A percentile compares a stretch with the other conserved stretches of the same genome.
Evolutionary conservation across 2,329 filamentous ascomycete genomes (phyloP).

Genomic region (Fusarium gaditjirri): DNA sequence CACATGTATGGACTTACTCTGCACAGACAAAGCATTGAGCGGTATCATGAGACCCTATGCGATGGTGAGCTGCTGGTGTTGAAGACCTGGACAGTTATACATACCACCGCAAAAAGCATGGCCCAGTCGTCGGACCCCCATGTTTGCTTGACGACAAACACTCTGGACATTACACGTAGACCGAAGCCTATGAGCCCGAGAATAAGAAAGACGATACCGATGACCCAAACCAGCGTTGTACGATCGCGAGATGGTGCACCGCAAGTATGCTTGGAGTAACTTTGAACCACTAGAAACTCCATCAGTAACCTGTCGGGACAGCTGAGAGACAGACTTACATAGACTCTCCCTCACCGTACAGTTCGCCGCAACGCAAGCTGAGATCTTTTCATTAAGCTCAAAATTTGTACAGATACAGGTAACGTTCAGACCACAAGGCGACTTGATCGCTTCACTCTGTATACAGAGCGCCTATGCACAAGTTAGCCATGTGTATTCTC

Average conservation of each 20-base stretch:
- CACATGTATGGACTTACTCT: background rate
- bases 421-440: conserved; percentile 8
- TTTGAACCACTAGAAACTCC: background rate
- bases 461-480: background rate
- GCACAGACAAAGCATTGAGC: conserved; percentile 1
- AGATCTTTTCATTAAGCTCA: conserved; percentile 16
- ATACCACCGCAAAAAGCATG: conserved; percentile 23
- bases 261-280: conserved; percentile 19
- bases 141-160: conserved; percentile 6
- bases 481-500: background rate
- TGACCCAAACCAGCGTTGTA: conserved; percentile 7
- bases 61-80: background rate
- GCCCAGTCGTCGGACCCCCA: conserved; percentile 23
- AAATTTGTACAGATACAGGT: conserved; percentile 23
- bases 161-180: conserved; percentile 20
- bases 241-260: conserved; percentile 10
- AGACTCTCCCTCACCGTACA: conserved; percentile 15
- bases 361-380: background rate
- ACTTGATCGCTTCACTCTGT: conserved; percentile 4
- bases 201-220: conserved; percentile 1
- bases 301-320: background rate
- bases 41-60: conserved; percentile 15
- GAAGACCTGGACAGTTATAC: accelerated
- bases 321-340: background rate
- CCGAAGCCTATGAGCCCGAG: conserved; percentile 7